Percentiles rank a stretch among this genome's conserved stretches.
Conservation (phyloP, 2,329 filamentous ascomycete species). For the Cladorrhinum sp. region DNA sequence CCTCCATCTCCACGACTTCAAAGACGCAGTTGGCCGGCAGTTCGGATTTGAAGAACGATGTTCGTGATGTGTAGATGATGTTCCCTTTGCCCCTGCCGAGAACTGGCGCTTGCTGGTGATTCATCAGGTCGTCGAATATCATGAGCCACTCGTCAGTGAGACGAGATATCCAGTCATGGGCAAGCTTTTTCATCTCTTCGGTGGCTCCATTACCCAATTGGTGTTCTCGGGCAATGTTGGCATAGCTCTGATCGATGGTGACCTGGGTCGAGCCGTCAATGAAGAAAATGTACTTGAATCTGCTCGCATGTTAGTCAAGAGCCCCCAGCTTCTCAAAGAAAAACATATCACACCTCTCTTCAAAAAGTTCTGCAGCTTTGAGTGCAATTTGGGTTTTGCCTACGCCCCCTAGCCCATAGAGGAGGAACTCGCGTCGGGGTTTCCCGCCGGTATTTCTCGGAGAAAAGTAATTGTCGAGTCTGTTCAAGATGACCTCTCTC, state of each 20-base stretch:
- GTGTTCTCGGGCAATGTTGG: constrained; percentile 15
- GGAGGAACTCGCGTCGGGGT: constrained; percentile 24
- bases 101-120: constrained; percentile 13
- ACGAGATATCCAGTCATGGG: constrained; percentile 22
- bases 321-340: no score
- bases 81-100: constrained; percentile 26
- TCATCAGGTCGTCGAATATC: constrained; percentile 31
- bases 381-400: constrained; percentile 34
- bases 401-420: constrained; percentile 31
- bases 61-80: constrained; percentile 31
- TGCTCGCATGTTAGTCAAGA: no score
- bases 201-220: not conserved
- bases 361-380: constrained; percentile 25
- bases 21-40: constrained; percentile 10
- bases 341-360: constrained; percentile 24
- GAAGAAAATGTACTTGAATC: constrained; percentile 32
- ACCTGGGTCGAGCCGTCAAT: constrained; percentile 28
- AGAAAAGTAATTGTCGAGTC: constrained; percentile 21
- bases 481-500: constrained; percentile 25
- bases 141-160: constrained; percentile 30
- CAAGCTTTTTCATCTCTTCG: constrained; percentile 2
- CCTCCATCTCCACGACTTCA: constrained; percentile 16
- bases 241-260: constrained; percentile 15
- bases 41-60: not conserved
- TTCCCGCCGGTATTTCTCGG: constrained; percentile 6